These are phyloP conservation scores for Meyerozyma sp. DNA, from an alignment of 1,139 yeast species.

Conservation along the genomic window DNA sequence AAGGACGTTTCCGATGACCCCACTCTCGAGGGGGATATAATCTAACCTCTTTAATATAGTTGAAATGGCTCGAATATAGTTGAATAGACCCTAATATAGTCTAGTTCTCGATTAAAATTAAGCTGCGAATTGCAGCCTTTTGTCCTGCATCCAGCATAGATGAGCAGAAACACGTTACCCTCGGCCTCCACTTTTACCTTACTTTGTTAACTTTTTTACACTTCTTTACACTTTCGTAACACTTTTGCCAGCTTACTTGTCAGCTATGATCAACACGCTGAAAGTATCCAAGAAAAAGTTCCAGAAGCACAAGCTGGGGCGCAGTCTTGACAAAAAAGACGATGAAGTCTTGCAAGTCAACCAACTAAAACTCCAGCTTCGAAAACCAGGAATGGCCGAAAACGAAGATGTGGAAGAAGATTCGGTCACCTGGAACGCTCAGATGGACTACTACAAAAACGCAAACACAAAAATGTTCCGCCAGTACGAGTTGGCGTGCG, in stretches of 20 bases:
- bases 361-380: constrained; percentile 18
- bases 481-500: constrained; percentile 67
- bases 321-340: constrained; percentile 30
- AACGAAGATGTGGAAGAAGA: constrained; percentile 4
- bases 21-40: not conserved
- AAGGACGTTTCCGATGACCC: not conserved
- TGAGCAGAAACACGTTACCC: no score
- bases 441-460: constrained; percentile 28
- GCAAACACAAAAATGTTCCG: constrained; percentile 46
- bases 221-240: not conserved
- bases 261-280: not conserved
- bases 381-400: constrained; percentile 1
- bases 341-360: constrained; percentile 31
- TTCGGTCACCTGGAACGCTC: constrained; percentile 12
- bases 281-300: not conserved
- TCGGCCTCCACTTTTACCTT: no score
- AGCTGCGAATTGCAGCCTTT: no score
- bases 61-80: not conserved
- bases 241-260: not conserved
- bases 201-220: no score
- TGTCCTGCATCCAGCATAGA: no score
- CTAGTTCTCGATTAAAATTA: not conserved
- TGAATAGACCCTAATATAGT: not conserved
- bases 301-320: constrained; percentile 4
- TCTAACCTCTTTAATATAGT: not conserved